Conservation (phyloP, 768 basidiomycete species). For the Lentinula aciculospora region DNA sequence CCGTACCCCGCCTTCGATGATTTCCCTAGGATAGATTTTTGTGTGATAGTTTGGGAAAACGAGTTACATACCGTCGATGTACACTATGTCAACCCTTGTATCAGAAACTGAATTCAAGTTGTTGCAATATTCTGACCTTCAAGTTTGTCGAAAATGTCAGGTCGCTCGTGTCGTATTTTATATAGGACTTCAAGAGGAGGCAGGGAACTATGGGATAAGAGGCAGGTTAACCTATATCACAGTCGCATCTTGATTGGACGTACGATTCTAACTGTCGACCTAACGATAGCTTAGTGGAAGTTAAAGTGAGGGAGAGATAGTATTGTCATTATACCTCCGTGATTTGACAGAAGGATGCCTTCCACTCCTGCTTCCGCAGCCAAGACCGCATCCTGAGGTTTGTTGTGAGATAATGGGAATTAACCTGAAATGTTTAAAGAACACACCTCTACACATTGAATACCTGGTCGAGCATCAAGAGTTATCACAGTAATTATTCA, state of each 20-base stretch:
- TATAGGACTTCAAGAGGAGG: constrained; percentile 78
- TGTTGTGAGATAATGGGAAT: constrained; percentile 11
- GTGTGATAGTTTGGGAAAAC: too few species aligned
- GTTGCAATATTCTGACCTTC: constrained; percentile 55
- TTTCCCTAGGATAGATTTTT: constrained; percentile 10
- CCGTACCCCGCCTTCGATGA: constrained; percentile 44
- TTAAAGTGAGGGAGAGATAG: constrained; percentile 2
- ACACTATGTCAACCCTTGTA: constrained; percentile 40
- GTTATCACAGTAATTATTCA: background rate
- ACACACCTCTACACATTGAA: constrained; percentile 66
- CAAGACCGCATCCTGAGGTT: constrained; percentile 71
- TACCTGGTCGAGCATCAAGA: constrained; percentile 18
- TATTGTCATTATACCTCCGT: constrained; percentile 55
- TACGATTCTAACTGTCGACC: constrained; percentile 82
- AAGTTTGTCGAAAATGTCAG: constrained; percentile 65
- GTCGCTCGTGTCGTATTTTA: constrained; percentile 62
- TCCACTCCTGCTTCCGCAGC: constrained; percentile 81
- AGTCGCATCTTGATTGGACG: too few species aligned
- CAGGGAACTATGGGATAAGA: constrained; percentile 45
- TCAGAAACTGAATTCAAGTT: background rate
- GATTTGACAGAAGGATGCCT: constrained; percentile 86
- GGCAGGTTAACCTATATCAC: constrained; percentile 8
- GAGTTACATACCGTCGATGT: constrained; percentile 76
- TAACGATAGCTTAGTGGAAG: constrained; percentile 22
- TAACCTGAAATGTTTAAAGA: constrained; percentile 9